Percentiles rank a stretch among this genome's conserved stretches.
Conservation (phyloP, 2,329 filamentous ascomycete genomes). For the Beauveria scarabaeidicola region DNA sequence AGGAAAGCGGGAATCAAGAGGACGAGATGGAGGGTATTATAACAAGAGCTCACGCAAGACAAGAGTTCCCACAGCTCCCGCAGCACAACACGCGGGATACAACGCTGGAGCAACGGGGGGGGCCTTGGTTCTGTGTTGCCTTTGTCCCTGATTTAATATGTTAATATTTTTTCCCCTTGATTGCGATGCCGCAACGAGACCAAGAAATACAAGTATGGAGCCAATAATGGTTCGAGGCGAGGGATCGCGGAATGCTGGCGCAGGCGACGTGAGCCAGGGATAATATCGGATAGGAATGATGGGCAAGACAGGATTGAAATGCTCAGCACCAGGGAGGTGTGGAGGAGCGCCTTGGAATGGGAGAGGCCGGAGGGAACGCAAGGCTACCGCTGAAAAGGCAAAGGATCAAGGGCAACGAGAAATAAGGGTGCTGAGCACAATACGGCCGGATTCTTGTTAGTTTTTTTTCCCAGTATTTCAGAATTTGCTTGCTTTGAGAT, state of each 20-base stretch:
- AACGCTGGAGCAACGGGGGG: neutral
- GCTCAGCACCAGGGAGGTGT: neutral
- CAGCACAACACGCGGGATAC: neutral
- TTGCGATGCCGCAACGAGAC: neutral
- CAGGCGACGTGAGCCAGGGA: constrained; percentile 7
- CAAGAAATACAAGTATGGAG: neutral
- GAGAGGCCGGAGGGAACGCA: neutral
- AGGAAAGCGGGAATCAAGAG: neutral
- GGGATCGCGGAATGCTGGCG: constrained; percentile 10
- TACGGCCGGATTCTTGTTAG: too few relatives aligned
- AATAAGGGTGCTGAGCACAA: neutral
- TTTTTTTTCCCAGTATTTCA: too few relatives aligned
- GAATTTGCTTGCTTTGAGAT: neutral
- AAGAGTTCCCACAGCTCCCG: neutral
- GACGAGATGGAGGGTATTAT: constrained; percentile 4
- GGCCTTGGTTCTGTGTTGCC: neutral
- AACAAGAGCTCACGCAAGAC: constrained; percentile 4
- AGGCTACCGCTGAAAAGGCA: neutral
- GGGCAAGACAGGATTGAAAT: constrained; percentile 25
- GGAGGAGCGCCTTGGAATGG: neutral
- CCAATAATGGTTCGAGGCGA: neutral
- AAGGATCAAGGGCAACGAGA: neutral
- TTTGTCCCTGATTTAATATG: neutral
- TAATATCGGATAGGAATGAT: constrained; percentile 24
- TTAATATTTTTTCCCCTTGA: neutral